A percentile compares a stretch with the other conserved stretches of the same genome.
These are phyloP conservation scores for Candida alai DNA, from an alignment of 805 yeast species.

Conservation along the genomic window DNA sequence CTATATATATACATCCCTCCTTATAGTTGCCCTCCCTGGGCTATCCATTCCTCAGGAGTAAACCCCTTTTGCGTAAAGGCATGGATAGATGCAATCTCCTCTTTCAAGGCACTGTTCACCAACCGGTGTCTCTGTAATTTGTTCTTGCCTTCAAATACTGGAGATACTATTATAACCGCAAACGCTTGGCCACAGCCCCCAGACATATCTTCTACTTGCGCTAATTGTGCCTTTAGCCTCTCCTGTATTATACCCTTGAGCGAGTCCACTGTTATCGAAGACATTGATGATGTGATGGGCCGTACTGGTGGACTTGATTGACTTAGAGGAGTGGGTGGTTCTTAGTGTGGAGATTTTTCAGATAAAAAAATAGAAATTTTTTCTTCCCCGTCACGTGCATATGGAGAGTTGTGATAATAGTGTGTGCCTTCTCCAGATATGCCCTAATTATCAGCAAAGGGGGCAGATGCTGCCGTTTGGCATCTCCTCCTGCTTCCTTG, in stretches of 20 bases:
- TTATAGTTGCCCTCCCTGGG: slow-evolving; percentile 31
- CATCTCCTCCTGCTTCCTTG: too few species aligned
- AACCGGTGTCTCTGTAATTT: slow-evolving; percentile 81
- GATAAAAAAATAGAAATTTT: too few species aligned
- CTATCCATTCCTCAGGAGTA: slow-evolving; percentile 82
- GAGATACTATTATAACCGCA: slow-evolving; percentile 81
- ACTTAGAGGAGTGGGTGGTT: neutral
- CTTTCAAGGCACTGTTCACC: slow-evolving; percentile 74
- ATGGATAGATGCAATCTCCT: slow-evolving; percentile 84
- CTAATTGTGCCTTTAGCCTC: slow-evolving; percentile 57
- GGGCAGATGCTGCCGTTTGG: too few species aligned
- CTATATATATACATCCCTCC: neutral
- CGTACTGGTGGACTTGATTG: neutral
- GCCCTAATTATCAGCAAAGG: too few species aligned
- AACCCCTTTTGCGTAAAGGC: slow-evolving; percentile 92
- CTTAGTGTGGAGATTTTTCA: neutral
- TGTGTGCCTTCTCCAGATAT: too few species aligned
- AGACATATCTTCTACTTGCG: slow-evolving; percentile 71
- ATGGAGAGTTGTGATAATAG: too few species aligned
- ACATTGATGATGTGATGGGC: slow-evolving; percentile 20
- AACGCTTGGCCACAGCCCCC: slow-evolving; percentile 99
- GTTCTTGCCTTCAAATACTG: slow-evolving; percentile 73
- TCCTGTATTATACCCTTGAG: slow-evolving; percentile 49
- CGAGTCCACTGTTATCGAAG: slow-evolving; percentile 31
- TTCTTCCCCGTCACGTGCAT: too few species aligned